These are phyloP conservation scores for Aquilaria agallochum DNA, from an alignment of 441 rosid species.

Conservation along the genomic window DNA sequence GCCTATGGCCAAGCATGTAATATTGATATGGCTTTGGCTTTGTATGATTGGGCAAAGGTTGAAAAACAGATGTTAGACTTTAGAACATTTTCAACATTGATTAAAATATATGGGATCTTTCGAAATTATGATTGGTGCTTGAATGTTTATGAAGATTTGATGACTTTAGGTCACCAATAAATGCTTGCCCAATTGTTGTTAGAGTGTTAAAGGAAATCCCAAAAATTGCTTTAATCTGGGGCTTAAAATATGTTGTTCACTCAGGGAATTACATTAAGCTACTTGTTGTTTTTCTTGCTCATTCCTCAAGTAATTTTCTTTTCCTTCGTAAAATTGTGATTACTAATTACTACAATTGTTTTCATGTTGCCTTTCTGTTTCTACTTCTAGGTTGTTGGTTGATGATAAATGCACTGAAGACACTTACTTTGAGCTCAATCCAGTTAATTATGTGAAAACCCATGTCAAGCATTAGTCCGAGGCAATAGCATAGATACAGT, in stretches of 20 bases:
- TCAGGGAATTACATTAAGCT: constrained; percentile 65
- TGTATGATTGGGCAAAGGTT: constrained; percentile 86
- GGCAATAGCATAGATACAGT: too few species aligned
- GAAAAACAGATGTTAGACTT: constrained; percentile 78
- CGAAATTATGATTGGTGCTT: constrained; percentile 86
- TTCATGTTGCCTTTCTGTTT: background rate
- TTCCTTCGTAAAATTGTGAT: background rate
- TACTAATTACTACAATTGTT: background rate
- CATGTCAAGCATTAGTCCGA: too few species aligned
- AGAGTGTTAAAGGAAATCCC: constrained; percentile 60
- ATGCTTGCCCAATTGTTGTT: constrained; percentile 36
- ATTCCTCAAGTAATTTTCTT: constrained; percentile 37
- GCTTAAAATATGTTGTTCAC: constrained; percentile 63
- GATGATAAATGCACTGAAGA: constrained; percentile 4
- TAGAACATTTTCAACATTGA: constrained; percentile 64
- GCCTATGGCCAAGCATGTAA: constrained; percentile 75
- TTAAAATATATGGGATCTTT: constrained; percentile 52
- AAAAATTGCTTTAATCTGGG: constrained; percentile 51
- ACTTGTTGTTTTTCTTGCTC: constrained; percentile 54
- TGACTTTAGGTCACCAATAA: constrained; percentile 42
- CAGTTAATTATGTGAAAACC: too few species aligned
- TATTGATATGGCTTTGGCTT: constrained; percentile 64
- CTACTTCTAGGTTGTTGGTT: background rate
- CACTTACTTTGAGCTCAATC: too few species aligned
- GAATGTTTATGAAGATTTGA: constrained; percentile 90